phyloP scores from a whole-genome alignment of 73 alveolate species.

The Breviolum minutum region DNA sequence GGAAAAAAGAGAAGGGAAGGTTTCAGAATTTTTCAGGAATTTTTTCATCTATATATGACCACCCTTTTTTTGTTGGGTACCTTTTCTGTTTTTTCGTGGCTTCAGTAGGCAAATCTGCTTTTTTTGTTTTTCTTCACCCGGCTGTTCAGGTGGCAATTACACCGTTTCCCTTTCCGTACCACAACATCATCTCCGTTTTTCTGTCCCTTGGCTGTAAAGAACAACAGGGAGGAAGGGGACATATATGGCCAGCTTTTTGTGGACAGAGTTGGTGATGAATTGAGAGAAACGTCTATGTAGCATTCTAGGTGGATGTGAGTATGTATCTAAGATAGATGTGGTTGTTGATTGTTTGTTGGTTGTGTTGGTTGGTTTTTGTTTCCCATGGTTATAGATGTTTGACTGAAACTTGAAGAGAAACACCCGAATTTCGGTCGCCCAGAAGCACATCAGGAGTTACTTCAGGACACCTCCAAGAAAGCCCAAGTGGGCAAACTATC shows the following conservation, averaged over 20 bases:
- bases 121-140: neutral
- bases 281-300: neutral
- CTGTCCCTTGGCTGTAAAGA: neutral
- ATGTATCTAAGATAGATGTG: too few species aligned
- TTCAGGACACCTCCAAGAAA: too few species aligned
- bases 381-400: neutral
- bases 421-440: neutral
- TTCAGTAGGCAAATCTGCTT: too few species aligned
- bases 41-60: neutral
- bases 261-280: neutral
- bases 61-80: neutral
- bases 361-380: neutral
- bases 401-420: too few species aligned
- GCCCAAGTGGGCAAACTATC: too few species aligned
- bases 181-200: conserved; percentile 90
- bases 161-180: conserved; percentile 94
- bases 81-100: neutral
- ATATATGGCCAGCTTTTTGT: neutral
- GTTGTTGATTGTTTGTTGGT: too few species aligned
- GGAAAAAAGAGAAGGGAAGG: too few species aligned
- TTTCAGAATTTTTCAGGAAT: neutral
- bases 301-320: neutral
- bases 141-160: conserved; percentile 68
- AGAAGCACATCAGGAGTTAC: neutral
- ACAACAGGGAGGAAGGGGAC: neutral